These are phyloP conservation scores for Neonothopanus nambi DNA, from an alignment of 1,284 basidiomycete species.

Conservation along the genomic window DNA sequence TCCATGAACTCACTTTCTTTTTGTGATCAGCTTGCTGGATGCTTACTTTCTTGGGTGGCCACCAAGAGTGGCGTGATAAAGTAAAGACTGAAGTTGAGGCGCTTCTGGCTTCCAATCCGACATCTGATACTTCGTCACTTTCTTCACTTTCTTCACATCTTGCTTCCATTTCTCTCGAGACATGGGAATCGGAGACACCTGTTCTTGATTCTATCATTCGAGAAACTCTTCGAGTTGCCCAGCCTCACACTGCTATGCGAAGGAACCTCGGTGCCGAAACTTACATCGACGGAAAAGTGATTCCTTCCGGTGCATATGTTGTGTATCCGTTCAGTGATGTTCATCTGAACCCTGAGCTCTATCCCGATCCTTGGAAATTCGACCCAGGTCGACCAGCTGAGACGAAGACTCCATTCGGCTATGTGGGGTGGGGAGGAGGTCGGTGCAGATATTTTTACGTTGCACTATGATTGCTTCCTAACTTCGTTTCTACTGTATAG, in stretches of 20 bases:
- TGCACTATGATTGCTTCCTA: conserved; percentile 14
- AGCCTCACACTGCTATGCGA: conserved; percentile 77
- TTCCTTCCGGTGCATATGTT: conserved; percentile 70
- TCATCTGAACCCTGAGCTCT: conserved; percentile 67
- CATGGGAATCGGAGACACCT: conserved; percentile 68
- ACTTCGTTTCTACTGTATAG: conserved; percentile 35
- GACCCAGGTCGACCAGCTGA: conserved; percentile 56
- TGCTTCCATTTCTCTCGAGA: conserved; percentile 60
- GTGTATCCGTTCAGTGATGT: conserved; percentile 78
- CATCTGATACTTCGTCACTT: conserved; percentile 17
- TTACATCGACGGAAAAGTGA: conserved; percentile 60
- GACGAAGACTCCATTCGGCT: conserved; percentile 53
- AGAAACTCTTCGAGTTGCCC: conserved; percentile 73
- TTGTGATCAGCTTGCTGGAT: conserved; percentile 61
- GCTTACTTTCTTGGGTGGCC: conserved; percentile 63
- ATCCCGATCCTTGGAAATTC: conserved; percentile 73
- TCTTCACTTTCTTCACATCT: conserved; percentile 48
- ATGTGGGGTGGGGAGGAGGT: conserved; percentile 79
- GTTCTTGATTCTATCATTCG: conserved; percentile 68
- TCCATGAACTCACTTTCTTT: conserved; percentile 18
- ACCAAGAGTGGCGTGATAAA: conserved; percentile 60
- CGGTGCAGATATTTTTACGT: conserved; percentile 26
- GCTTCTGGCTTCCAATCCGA: conserved; percentile 53
- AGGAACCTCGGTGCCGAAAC: conserved; percentile 69
- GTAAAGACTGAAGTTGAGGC: conserved; percentile 59